A percentile compares a stretch with the other conserved stretches of the same genome.
Evolutionary conservation across 345 rosid genomes (phyloP).

Genomic region (Diplotaxis tenuifolia): DNA sequence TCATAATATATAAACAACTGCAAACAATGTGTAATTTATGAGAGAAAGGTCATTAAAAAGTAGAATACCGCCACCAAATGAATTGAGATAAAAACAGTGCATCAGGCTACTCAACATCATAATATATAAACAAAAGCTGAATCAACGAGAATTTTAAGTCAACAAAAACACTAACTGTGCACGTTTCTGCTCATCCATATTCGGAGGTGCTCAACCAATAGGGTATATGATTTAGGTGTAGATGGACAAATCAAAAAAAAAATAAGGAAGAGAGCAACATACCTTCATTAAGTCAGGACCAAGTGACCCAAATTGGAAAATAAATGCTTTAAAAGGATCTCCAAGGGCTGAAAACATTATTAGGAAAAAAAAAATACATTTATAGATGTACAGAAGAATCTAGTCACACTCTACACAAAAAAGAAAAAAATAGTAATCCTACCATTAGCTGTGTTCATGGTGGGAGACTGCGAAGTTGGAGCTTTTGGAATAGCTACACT

Average conservation of each 20-base stretch:
- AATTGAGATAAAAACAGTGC: neutral
- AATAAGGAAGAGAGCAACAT: constrained; percentile 39
- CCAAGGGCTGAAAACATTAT: constrained; percentile 33
- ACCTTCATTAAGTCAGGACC: constrained; percentile 78
- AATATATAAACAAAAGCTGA: constrained; percentile 17
- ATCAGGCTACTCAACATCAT: neutral
- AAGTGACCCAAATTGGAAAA: constrained; percentile 87
- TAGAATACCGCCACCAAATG: neutral
- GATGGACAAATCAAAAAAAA: constrained; percentile 13
- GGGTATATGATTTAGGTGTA: constrained; percentile 16
- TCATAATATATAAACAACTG: constrained; percentile 41
- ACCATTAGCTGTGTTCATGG: constrained; percentile 65
- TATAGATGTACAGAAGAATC: neutral
- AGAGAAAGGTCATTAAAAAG: neutral
- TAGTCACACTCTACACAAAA: neutral
- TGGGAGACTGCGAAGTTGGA: constrained; percentile 72
- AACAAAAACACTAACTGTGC: constrained; percentile 48
- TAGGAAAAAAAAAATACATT: neutral
- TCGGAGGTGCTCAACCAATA: constrained; percentile 77
- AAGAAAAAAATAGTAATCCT: neutral
- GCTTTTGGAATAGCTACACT: constrained; percentile 66
- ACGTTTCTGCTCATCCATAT: constrained; percentile 95
- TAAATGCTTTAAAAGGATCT: constrained; percentile 63
- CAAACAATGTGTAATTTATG: constrained; percentile 24
- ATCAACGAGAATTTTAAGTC: too few relatives aligned